These are phyloP conservation scores for Phytophthora litchii DNA, from an alignment of 352 stramenopile species.

Conservation along the genomic window DNA sequence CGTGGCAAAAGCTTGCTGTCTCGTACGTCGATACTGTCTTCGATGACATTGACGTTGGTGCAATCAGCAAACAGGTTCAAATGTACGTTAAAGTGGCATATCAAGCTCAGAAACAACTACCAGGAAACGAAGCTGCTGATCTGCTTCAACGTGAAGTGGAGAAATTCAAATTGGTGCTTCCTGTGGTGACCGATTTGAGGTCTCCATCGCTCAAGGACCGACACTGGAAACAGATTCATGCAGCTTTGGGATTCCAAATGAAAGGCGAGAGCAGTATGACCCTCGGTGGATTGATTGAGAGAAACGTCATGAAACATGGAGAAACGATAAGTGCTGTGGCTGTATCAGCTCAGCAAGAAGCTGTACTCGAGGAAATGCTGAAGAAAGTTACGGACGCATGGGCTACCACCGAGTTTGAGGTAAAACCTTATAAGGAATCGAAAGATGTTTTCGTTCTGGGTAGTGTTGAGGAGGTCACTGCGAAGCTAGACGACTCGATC, in stretches of 20 bases:
- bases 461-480: constrained; percentile 91
- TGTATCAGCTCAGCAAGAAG: constrained; percentile 89
- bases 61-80: constrained; percentile 91
- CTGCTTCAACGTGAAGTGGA: constrained; percentile 88
- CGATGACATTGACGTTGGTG: constrained; percentile 87
- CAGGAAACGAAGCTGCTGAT: constrained; percentile 84
- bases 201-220: constrained; percentile 71
- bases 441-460: constrained; percentile 94
- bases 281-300: constrained; percentile 85
- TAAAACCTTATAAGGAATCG: constrained; percentile 93
- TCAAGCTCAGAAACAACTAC: constrained; percentile 87
- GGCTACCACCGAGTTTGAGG: constrained; percentile 91
- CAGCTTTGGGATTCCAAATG: constrained; percentile 90
- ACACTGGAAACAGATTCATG: constrained; percentile 79
- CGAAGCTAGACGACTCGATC: constrained; percentile 92
- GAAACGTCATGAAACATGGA: constrained; percentile 86
- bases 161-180: constrained; percentile 89
- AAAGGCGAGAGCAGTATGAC: constrained; percentile 81
- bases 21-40: constrained; percentile 85
- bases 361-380: constrained; percentile 93
- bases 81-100: constrained; percentile 89
- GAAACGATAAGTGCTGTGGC: constrained; percentile 88
- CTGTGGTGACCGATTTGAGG: constrained; percentile 75
- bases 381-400: constrained; percentile 92
- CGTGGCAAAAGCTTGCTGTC: constrained; percentile 84